These are phyloP conservation scores for Amanita jacksonii DNA, from an alignment of 768 basidiomycete genomes.

Conservation along the genomic window DNA sequence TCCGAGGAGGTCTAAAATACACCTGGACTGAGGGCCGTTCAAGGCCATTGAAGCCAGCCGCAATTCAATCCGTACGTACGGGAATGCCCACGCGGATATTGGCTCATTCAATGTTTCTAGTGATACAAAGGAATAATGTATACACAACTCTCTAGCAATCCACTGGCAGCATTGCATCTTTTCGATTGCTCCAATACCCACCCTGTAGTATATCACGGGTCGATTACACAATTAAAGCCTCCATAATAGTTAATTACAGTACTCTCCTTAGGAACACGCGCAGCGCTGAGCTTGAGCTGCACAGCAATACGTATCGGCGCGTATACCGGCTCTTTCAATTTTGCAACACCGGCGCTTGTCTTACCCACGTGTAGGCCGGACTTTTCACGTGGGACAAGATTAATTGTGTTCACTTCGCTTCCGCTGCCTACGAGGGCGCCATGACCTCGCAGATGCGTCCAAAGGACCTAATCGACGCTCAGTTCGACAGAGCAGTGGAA, in stretches of 20 bases:
- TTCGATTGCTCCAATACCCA: too few species aligned
- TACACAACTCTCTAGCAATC: too few species aligned
- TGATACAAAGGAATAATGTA: not conserved
- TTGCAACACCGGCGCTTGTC: too few species aligned
- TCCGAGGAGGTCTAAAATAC: conserved; percentile 68
- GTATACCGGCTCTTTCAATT: too few species aligned
- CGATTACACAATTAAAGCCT: too few species aligned
- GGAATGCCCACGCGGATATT: not conserved
- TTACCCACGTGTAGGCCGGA: not conserved
- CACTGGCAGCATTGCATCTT: too few species aligned
- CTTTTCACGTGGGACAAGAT: conserved; percentile 3
- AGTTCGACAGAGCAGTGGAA: conserved; percentile 91
- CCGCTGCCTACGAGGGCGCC: not conserved
- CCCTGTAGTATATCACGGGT: too few species aligned
- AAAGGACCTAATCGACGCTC: conserved; percentile 60
- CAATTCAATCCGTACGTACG: not conserved
- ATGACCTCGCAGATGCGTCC: conserved; percentile 38
- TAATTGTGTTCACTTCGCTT: not conserved
- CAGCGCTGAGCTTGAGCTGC: too few species aligned
- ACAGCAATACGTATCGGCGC: too few species aligned
- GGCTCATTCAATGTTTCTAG: not conserved
- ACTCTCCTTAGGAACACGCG: too few species aligned
- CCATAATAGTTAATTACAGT: too few species aligned
- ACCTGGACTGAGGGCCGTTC: conserved; percentile 58
- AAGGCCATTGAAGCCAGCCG: not conserved